Conservation (phyloP, 129 eudicot genomes). For the Oenanthe sinensis region DNA sequence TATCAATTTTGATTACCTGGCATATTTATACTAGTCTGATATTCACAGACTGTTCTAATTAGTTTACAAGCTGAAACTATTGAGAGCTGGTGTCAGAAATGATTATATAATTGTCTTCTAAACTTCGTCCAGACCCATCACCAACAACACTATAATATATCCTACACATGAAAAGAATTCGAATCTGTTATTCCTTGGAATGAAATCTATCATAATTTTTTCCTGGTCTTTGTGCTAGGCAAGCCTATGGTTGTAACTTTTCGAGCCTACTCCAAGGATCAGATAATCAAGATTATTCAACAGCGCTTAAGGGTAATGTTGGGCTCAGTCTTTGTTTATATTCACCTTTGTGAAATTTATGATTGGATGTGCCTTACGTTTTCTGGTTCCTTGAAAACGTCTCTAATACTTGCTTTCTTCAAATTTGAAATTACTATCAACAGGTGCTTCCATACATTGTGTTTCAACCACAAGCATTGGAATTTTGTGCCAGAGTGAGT, state of each 20-base stretch:
- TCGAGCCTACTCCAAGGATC: slow-evolving; percentile 89
- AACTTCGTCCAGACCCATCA: background rate
- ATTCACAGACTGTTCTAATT: background rate
- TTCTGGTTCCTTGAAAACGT: background rate
- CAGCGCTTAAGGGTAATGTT: slow-evolving; percentile 59
- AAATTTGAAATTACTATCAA: slow-evolving; percentile 19
- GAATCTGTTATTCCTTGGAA: background rate
- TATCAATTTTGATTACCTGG: background rate
- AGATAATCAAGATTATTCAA: slow-evolving; percentile 69
- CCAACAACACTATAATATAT: background rate
- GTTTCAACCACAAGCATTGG: slow-evolving; percentile 91
- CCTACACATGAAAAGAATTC: background rate
- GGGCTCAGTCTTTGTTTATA: background rate
- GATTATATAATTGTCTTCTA: background rate
- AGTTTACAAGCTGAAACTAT: background rate
- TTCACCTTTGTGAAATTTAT: background rate
- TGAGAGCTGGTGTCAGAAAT: background rate
- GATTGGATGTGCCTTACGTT: background rate
- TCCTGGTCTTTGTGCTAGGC: slow-evolving; percentile 39
- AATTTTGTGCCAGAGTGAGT: slow-evolving; percentile 94
- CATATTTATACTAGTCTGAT: background rate
- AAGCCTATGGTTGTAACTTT: slow-evolving; percentile 80
- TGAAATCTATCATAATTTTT: background rate
- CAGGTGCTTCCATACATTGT: slow-evolving; percentile 72
- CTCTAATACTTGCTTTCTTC: background rate